These are phyloP conservation scores for Fusarium burgessii DNA, from an alignment of 2,329 filamentous ascomycete species.

Conservation along the genomic window DNA sequence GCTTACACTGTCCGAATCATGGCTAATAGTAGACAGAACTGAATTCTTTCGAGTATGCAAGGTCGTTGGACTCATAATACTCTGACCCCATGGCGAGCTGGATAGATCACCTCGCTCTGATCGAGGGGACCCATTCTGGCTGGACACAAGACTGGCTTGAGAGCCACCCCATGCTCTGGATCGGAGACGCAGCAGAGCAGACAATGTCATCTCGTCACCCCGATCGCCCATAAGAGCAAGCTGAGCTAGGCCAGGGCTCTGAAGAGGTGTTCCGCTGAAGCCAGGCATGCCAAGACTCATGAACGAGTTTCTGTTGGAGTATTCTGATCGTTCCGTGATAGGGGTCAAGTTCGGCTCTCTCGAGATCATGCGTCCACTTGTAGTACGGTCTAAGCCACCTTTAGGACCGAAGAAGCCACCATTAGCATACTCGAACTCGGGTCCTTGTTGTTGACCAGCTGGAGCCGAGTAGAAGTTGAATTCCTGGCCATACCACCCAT, in stretches of 20 bases:
- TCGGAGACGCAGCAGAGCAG: constrained; percentile 77
- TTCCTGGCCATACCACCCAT: constrained; percentile 95
- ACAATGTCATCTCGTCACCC: constrained; percentile 76
- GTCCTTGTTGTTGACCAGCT: constrained; percentile 56
- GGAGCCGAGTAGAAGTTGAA: constrained; percentile 92
- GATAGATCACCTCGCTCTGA: constrained; percentile 63
- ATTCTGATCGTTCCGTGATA: constrained; percentile 95
- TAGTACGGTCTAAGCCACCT: constrained; percentile 73
- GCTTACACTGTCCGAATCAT: constrained; percentile 61
- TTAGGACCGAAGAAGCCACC: constrained; percentile 91
- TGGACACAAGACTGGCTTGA: constrained; percentile 75
- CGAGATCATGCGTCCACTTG: constrained; percentile 79
- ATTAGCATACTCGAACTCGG: constrained; percentile 72
- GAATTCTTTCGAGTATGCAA: constrained; percentile 63
- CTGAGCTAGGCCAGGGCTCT: constrained; percentile 82
- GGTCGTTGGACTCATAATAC: constrained; percentile 40
- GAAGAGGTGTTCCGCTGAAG: constrained; percentile 60
- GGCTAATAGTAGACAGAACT: constrained; percentile 61
- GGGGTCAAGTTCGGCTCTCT: constrained; percentile 93
- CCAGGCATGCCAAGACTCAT: constrained; percentile 72
- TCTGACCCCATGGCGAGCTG: constrained; percentile 55
- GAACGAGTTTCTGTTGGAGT: constrained; percentile 92
- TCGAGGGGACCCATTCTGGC: constrained; percentile 63
- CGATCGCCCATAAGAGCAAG: constrained; percentile 73
- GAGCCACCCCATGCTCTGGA: constrained; percentile 85